Evolutionary conservation across 306 rosid genomes (phyloP).

Genomic region (Cicer chorassanicum): DNA sequence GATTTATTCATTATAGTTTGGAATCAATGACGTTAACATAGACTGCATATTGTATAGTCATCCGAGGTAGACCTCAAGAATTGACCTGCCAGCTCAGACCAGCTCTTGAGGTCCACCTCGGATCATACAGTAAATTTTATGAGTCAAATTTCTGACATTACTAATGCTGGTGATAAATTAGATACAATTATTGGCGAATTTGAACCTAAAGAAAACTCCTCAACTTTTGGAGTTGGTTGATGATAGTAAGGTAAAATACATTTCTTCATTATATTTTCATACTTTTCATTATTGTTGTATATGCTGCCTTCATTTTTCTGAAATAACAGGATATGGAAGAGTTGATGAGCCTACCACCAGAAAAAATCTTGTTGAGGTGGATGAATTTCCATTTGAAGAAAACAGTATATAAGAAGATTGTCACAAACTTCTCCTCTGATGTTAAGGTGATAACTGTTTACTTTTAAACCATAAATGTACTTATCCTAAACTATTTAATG

Average conservation of each 20-base stretch:
- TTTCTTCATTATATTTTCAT: slow-evolving; percentile 36
- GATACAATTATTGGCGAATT: slow-evolving; percentile 97
- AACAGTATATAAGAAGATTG: slow-evolving; percentile 74
- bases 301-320: slow-evolving; percentile 35
- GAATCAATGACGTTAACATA: slow-evolving; percentile 8
- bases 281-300: slow-evolving; percentile 27
- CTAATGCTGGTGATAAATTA: slow-evolving; percentile 44
- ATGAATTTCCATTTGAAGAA: slow-evolving; percentile 96
- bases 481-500: neutral
- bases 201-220: slow-evolving; percentile 95
- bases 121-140: neutral
- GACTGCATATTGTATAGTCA: neutral
- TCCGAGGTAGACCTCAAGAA: no score
- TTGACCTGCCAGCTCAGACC: no score
- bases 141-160: slow-evolving; percentile 41
- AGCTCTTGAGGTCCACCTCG: no score
- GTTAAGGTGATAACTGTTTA: slow-evolving; percentile 65
- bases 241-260: slow-evolving; percentile 67
- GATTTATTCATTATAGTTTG: slow-evolving; percentile 10
- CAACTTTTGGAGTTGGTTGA: slow-evolving; percentile 90
- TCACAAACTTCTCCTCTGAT: slow-evolving; percentile 92
- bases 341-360: slow-evolving; percentile 93
- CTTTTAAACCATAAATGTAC: slow-evolving; percentile 6
- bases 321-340: slow-evolving; percentile 92
- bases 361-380: slow-evolving; percentile 92